Base-by-base conservation (phyloP, 208 protist genomes). In the Acanthamoeba quina region DNA sequence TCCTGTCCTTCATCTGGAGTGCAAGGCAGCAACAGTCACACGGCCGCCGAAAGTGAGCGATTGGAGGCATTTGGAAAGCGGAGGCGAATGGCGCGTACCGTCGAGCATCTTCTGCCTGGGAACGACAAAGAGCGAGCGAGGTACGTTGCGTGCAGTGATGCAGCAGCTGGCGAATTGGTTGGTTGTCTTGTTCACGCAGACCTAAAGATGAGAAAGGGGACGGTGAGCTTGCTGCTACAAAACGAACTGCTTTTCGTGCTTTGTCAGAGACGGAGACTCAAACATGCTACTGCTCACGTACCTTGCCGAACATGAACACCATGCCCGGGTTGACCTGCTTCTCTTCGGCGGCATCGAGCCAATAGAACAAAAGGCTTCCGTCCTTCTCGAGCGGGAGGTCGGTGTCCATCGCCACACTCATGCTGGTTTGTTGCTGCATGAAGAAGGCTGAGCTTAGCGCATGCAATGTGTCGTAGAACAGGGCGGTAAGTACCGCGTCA, bases 231-330 rank as follows among this genome's bases (percentile, higher is more conserved):
- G 41, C 21, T 34, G 72, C 7, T 52, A 37, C 64, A 24, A 29
- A 11, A 21, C 62, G 26, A 6, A 85, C 24, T 37, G 21, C 24
- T 60, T 34, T 17, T 26, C 76, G 29, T 37, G 34, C 34, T 37
- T 37, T 85, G 24, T 21, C n/a, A 56, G 9, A 83, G 31, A 21
- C 82, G 24, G 68, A 90, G 21, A 82, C n/a, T 82, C 15, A 82
- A 41, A 11, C 15, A 82, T 44, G 76, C 47, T 29, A 56, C 21
- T 78, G 4, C 21, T 11, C 0, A 58, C 44, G 29, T 86, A 94
- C 90, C 90, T 94, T 94, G 47, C 90, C 90, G 88, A 94, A 94
- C 56, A 94, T 58, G 41, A 94, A 94, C n/a, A 94, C 74, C 19
- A 82, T 49, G 29, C 90, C 90, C 21, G 90, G 90, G 11, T 80